Evolutionary conservation across 2,329 filamentous ascomycete genomes (phyloP), one percentile per base, ranked within the genome.

Genomic region (Stenocarpella maydis): DNA sequence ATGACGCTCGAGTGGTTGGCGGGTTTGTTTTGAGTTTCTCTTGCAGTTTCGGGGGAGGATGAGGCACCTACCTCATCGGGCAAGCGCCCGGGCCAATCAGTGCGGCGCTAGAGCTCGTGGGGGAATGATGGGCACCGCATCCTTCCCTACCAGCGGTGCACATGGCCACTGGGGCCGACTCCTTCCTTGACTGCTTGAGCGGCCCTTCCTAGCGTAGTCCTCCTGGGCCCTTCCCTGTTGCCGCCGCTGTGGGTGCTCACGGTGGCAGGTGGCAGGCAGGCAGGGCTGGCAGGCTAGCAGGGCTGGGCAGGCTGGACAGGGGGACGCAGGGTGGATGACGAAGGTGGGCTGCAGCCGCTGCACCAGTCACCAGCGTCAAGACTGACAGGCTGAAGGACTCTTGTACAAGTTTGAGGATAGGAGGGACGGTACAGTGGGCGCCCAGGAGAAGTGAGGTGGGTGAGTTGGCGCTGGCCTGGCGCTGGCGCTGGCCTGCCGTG

Each of bases 1-100:
- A n/a, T n/a, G n/a, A n/a, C n/a, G 58, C 41, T 67, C 65, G 65
- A 47, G 65, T 58, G 41, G 65, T 34, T 28, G 31, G 65, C 52
- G 17, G 65, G n/a, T n/a, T 28, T 49, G 65, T 45, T 58, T 54
- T 34, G 43, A 49, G 39, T 55, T 31, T 31, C 31, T 67, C 43
- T 41, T 28, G 34, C 58, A 17, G 58, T 63, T 63, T 63, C 58
- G 34, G 41, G 41, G 65, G 52, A 49, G 45, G 58, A 34, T 52
- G 49, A 65, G 55, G n/a, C 49, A 64, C 67, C 67, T 68, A 55
- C 67, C 49, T 49, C 26, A 65, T 65, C 37, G 31, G 67, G 67
- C 61, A 65, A 63, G 65, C 43, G 19, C 55, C 37, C 24, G 41
- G n/a, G 39, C 37, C 41, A n/a, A 39, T 6, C 19, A 65, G 28